These are phyloP conservation scores for Apiospora rasikravindrae DNA, from an alignment of 2,329 filamentous ascomycete species.

Conservation along the genomic window DNA sequence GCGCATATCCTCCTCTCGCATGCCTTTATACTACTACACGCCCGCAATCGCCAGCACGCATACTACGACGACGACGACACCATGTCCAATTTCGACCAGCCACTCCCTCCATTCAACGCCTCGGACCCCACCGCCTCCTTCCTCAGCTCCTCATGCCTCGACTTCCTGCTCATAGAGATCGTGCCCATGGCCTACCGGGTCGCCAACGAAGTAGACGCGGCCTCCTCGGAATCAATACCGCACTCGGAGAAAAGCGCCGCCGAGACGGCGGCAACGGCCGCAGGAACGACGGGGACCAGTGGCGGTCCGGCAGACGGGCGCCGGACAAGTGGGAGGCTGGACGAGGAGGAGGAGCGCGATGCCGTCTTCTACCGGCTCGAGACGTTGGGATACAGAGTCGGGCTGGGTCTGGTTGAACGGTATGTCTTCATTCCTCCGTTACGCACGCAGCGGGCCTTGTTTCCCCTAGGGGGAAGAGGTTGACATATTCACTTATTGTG, in stretches of 20 bases:
- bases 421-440: conserved; percentile 45
- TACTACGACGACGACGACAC: conserved; percentile 25
- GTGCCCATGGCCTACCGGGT: conserved; percentile 93
- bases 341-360: conserved; percentile 84
- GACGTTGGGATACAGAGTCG: conserved; percentile 85
- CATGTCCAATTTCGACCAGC: conserved; percentile 74
- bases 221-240: background rate
- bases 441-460: background rate
- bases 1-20: background rate
- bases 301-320: background rate
- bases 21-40: background rate
- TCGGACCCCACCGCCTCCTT: conserved; percentile 77
- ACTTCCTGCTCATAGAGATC: conserved; percentile 94
- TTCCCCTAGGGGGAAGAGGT: background rate
- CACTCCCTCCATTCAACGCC: conserved; percentile 71
- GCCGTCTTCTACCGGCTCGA: conserved; percentile 87
- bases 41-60: background rate
- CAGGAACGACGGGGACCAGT: background rate
- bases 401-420: conserved; percentile 90
- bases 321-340: conserved; percentile 46
- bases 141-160: conserved; percentile 84
- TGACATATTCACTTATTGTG: background rate
- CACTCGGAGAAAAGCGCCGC: background rate
- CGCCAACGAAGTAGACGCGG: conserved; percentile 70
- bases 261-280: conserved; percentile 34